These are phyloP conservation scores for Psidium guajava DNA, from an alignment of 345 rosid genomes.

Conservation along the genomic window DNA sequence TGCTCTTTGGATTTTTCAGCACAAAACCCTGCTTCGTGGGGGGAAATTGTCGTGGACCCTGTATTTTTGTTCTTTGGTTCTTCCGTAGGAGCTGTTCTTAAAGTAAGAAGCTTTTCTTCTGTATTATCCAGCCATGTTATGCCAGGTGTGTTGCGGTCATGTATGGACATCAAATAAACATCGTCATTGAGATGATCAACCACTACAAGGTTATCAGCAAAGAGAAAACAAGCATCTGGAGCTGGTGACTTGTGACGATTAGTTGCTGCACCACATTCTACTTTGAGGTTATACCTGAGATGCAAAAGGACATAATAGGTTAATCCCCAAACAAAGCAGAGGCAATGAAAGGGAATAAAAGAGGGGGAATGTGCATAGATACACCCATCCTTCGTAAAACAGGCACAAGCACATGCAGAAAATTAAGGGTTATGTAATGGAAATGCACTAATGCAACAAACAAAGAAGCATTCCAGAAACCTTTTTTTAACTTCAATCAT, in stretches of 20 bases:
- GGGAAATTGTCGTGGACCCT: slow-evolving; percentile 8
- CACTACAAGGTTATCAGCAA: slow-evolving; percentile 62
- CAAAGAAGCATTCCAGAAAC: not conserved
- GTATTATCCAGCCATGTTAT: slow-evolving; percentile 55
- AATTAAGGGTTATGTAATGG: not conserved
- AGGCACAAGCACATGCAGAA: not conserved
- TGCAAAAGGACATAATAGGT: not conserved
- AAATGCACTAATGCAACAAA: not conserved
- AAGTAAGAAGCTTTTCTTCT: slow-evolving; percentile 44
- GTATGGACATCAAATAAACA: slow-evolving; percentile 55
- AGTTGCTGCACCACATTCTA: slow-evolving; percentile 64
- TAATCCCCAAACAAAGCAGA: not conserved
- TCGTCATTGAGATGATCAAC: slow-evolving; percentile 68
- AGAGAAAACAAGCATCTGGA: slow-evolving; percentile 96
- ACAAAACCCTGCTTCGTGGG: slow-evolving; percentile 26
- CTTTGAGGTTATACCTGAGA: slow-evolving; percentile 79
- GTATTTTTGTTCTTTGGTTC: slow-evolving; percentile 16
- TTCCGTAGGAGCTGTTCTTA: slow-evolving; percentile 19
- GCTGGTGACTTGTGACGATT: slow-evolving; percentile 66
- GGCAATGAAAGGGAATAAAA: not conserved
- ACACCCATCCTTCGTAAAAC: not conserved
- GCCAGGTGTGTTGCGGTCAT: slow-evolving; percentile 23
- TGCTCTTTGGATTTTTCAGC: slow-evolving; percentile 57
- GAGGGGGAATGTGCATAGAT: not conserved
- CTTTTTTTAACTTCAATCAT: not conserved